These are phyloP conservation scores for Prinsepia uniflora DNA, from an alignment of 306 rosid genomes.

Conservation along the genomic window DNA sequence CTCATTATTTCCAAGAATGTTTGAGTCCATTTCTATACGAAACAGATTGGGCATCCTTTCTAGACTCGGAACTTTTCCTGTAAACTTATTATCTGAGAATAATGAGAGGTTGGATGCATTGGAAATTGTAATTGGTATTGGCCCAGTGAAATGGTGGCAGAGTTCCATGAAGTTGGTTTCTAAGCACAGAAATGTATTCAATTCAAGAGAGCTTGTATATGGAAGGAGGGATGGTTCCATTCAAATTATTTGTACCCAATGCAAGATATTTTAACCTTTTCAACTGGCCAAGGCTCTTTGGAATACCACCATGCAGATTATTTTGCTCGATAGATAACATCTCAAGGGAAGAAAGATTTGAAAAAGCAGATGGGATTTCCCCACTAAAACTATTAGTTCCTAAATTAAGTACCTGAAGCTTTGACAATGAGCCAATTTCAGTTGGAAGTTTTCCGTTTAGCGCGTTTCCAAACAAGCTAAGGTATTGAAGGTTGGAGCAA, in stretches of 20 bases:
- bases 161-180: conserved; percentile 19
- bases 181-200: neutral
- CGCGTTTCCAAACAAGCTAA: neutral
- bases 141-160: conserved; percentile 31
- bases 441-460: conserved; percentile 11
- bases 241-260: conserved; percentile 11
- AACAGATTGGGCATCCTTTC: neutral
- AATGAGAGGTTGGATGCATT: conserved; percentile 17
- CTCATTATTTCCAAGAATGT: conserved; percentile 21
- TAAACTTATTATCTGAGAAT: neutral
- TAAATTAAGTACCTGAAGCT: conserved; percentile 12
- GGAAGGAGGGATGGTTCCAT: conserved; percentile 22
- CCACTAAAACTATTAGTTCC: conserved; percentile 13
- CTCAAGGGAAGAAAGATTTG: conserved; percentile 25
- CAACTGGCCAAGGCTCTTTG: conserved; percentile 22
- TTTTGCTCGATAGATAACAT: neutral
- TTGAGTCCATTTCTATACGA: neutral
- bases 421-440: neutral
- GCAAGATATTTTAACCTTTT: neutral
- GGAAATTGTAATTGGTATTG: conserved; percentile 22
- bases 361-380: conserved; percentile 19
- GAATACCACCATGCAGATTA: conserved; percentile 26
- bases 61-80: conserved; percentile 28
- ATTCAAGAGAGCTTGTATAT: conserved; percentile 30
- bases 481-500: conserved; percentile 17